Conservation (phyloP, 164 flowering plant genomes). For the Kalanchoe fedtschenkoi region DNA sequence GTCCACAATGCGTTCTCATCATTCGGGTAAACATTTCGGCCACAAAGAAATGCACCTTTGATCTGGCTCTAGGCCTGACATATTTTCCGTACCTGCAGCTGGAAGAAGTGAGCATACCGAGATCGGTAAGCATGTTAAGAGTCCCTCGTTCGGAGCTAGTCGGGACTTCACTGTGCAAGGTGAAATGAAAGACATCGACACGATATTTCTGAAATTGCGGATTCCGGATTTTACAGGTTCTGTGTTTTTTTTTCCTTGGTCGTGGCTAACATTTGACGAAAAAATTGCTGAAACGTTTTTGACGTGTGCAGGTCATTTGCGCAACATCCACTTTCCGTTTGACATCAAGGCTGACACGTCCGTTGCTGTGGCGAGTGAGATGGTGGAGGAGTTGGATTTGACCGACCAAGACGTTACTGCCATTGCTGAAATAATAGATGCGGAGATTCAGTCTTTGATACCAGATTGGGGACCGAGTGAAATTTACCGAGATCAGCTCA, state of each 20-base stretch:
- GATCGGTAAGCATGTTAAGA: conserved; percentile 10
- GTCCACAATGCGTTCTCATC: conserved; percentile 15
- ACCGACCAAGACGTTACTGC: conserved; percentile 84
- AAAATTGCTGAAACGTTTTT: background rate
- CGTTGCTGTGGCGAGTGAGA: conserved; percentile 84
- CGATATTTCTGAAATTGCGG: conserved; percentile 68
- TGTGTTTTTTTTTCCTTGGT: conserved; percentile 8
- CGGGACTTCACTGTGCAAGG: conserved; percentile 62
- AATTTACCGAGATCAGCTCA: conserved; percentile 17
- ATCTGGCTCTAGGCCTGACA: background rate
- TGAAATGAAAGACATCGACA: conserved; percentile 65
- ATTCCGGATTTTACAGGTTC: conserved; percentile 76
- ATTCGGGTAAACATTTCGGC: conserved; percentile 26
- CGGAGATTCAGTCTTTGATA: conserved; percentile 54
- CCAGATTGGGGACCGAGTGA: conserved; percentile 57
- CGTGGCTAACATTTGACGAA: background rate
- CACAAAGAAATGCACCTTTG: conserved; percentile 3
- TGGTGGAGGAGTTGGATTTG: conserved; percentile 88
- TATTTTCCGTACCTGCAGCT: conserved; percentile 26
- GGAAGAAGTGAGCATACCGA: conserved; percentile 11
- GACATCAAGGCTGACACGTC: conserved; percentile 74
- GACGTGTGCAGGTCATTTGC: conserved; percentile 45
- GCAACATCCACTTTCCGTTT: conserved; percentile 93
- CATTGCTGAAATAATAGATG: conserved; percentile 82
- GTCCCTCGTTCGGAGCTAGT: conserved; percentile 22